These are phyloP conservation scores for Dacryopinax spathularia DNA, from an alignment of 768 basidiomycete species.

Conservation along the genomic window DNA sequence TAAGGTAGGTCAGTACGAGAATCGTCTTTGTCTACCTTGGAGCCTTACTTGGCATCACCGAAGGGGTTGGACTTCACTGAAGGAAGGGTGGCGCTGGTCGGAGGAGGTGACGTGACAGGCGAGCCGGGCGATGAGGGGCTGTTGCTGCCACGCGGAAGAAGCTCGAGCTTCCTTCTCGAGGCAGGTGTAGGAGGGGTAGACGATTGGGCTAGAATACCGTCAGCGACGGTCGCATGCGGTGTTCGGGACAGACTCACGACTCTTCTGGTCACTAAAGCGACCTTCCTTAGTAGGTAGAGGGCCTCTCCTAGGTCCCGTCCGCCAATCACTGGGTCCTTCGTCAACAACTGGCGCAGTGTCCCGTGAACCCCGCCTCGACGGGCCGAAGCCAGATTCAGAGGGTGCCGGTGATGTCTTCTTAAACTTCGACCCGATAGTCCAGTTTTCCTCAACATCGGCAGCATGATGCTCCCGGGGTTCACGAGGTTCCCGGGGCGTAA, in stretches of 20 bases:
- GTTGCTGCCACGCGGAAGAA: slow-evolving; percentile 58
- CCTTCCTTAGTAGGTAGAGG: background rate
- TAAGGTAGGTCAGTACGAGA: background rate
- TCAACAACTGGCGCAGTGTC: slow-evolving; percentile 31
- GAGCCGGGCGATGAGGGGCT: slow-evolving; percentile 53
- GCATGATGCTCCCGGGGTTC: slow-evolving; percentile 12
- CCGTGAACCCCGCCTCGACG: background rate
- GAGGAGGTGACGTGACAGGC: slow-evolving; percentile 66
- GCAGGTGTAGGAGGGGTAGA: slow-evolving; percentile 77
- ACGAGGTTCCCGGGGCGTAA: slow-evolving; percentile 26
- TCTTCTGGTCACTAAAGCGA: background rate
- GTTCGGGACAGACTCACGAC: background rate
- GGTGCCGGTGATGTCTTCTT: slow-evolving; percentile 36
- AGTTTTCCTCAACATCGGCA: slow-evolving; percentile 68
- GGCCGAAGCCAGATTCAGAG: background rate
- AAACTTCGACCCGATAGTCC: slow-evolving; percentile 64
- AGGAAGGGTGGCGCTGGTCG: slow-evolving; percentile 27
- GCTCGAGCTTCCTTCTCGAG: slow-evolving; percentile 65
- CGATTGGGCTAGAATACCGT: slow-evolving; percentile 15
- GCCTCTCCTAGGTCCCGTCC: slow-evolving; percentile 6
- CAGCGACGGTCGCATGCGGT: background rate
- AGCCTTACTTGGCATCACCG: slow-evolving; percentile 5
- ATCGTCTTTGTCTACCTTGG: background rate
- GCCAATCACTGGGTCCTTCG: slow-evolving; percentile 26
- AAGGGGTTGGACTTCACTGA: background rate